Conservation (phyloP, 2,329 filamentous ascomycete genomes). For the Diaporthe eres region DNA sequence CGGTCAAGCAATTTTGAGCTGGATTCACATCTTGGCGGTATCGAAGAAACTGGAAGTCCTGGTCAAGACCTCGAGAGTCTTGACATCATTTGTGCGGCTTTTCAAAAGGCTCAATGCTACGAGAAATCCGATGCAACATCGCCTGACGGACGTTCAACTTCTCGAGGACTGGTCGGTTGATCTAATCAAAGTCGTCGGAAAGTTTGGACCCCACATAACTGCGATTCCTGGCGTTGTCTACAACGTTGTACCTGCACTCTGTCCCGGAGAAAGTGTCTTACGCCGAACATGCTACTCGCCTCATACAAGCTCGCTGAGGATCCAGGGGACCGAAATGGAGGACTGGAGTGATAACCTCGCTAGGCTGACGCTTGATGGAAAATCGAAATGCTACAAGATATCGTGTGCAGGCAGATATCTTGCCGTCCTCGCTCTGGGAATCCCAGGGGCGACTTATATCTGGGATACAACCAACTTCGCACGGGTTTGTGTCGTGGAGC, state of each 20-base stretch:
- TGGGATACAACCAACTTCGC: background rate
- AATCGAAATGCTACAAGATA: background rate
- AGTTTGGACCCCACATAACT: background rate
- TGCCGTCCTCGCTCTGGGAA: background rate
- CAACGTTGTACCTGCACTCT: background rate
- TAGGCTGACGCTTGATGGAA: background rate
- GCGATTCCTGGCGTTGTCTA: background rate
- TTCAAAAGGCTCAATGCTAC: background rate
- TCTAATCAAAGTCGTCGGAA: background rate
- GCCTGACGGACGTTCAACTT: background rate
- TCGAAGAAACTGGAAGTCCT: background rate
- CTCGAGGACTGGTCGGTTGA: background rate
- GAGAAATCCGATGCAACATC: background rate
- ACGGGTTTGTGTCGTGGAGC: background rate
- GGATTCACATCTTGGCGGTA: background rate
- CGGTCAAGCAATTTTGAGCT: background rate
- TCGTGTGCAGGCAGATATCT: background rate
- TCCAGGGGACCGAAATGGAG: background rate
- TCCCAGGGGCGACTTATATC: background rate
- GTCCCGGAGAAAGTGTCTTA: background rate
- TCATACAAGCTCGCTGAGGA: background rate
- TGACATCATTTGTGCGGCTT: background rate
- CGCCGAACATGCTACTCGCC: background rate
- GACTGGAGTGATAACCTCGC: background rate
- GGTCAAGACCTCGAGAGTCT: background rate